Evolutionary conservation across 83 land plant genomes (phyloP).

Genomic region (Diphasiastrum complanatum): DNA sequence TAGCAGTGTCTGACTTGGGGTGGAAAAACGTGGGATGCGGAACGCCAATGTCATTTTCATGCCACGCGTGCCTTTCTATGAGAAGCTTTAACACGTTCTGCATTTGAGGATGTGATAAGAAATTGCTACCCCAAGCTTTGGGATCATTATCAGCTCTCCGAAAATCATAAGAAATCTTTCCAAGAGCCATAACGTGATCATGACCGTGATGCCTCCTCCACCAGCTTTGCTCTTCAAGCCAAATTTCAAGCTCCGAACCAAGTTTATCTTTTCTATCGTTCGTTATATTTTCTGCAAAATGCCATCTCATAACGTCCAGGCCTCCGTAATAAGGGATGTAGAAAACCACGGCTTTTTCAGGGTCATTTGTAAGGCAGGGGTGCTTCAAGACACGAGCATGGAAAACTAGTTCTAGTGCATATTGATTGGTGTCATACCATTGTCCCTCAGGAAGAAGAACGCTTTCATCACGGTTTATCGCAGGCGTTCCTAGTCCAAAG

Average conservation of each 20-base stretch:
- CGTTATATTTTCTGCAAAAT: conserved; percentile 44
- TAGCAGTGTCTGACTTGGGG: conserved; percentile 50
- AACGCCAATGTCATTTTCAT: conserved; percentile 53
- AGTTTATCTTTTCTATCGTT: conserved; percentile 41
- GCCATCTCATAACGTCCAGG: conserved; percentile 57
- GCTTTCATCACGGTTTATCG: conserved; percentile 17
- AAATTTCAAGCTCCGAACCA: conserved; percentile 39
- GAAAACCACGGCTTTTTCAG: conserved; percentile 42
- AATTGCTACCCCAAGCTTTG: conserved; percentile 48
- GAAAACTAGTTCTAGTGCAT: conserved; percentile 64
- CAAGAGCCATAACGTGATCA: conserved; percentile 62
- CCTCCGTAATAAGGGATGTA: conserved; percentile 78
- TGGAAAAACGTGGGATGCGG: conserved; percentile 77
- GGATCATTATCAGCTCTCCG: conserved; percentile 24
- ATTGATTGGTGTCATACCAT: conserved; percentile 73
- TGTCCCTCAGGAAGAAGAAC: conserved; percentile 26
- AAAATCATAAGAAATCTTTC: conserved; percentile 73
- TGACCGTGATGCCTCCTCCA: conserved; percentile 40
- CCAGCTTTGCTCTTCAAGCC: conserved; percentile 40
- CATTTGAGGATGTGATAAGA: conserved; percentile 45
- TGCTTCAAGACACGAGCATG: conserved; percentile 53
- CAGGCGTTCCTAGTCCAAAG: conserved; percentile 22
- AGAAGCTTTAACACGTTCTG: conserved; percentile 46
- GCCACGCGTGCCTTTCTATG: conserved; percentile 76
- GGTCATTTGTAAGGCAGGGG: conserved; percentile 50